phyloP scores from a whole-genome alignment of 2,329 filamentous ascomycete genomes.

The Mariannaea elegans region DNA sequence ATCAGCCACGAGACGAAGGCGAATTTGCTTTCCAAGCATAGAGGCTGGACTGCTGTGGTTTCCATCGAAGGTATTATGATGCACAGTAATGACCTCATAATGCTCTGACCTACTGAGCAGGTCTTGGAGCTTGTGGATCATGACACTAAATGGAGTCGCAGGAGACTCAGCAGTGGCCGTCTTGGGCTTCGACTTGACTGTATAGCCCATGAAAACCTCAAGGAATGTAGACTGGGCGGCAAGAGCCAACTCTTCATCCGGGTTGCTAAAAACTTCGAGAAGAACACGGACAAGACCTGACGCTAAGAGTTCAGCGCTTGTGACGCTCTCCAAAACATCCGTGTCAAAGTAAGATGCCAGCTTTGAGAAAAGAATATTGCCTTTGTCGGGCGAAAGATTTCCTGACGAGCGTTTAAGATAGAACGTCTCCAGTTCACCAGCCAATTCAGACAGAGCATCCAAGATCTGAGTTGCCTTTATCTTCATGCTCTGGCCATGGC shows the following conservation, averaged over 20 bases:
- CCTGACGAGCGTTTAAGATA: slow-evolving; percentile 67
- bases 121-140: slow-evolving; percentile 95
- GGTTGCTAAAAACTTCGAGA: slow-evolving; percentile 81
- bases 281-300: slow-evolving; percentile 89
- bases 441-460: slow-evolving; percentile 74
- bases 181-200: slow-evolving; percentile 71
- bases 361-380: slow-evolving; percentile 74
- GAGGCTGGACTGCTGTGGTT: slow-evolving; percentile 91
- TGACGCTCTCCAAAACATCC: slow-evolving; percentile 90
- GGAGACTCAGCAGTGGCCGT: slow-evolving; percentile 74
- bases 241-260: slow-evolving; percentile 67
- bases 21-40: slow-evolving; percentile 95
- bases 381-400: slow-evolving; percentile 58
- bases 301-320: slow-evolving; percentile 91
- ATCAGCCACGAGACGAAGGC: slow-evolving; percentile 87
- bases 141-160: slow-evolving; percentile 85
- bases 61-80: slow-evolving; percentile 89
- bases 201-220: slow-evolving; percentile 88
- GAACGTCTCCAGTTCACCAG: slow-evolving; percentile 74
- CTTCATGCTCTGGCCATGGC: slow-evolving; percentile 76
- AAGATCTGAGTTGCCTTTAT: slow-evolving; percentile 82
- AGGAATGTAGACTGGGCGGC: slow-evolving; percentile 85
- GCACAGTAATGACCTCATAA: slow-evolving; percentile 96
- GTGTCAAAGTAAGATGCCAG: slow-evolving; percentile 88
- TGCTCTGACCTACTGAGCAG: slow-evolving; percentile 95